Evolutionary conservation across 2,329 filamentous ascomycete genomes (phyloP).

Genomic region (Didymella exigua): DNA sequence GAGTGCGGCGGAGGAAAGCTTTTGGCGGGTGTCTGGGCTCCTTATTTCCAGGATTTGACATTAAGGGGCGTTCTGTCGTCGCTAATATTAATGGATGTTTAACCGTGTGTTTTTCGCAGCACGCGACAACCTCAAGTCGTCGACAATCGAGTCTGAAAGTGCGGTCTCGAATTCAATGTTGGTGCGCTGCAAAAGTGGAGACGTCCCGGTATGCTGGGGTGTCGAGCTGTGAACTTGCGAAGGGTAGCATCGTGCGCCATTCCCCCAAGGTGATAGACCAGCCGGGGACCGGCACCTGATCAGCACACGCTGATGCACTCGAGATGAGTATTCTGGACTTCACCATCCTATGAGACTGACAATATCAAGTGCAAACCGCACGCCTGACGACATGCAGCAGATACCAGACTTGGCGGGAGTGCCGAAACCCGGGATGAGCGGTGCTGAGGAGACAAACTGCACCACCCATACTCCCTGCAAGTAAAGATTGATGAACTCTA

Average conservation of each 20-base stretch:
- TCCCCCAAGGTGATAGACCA: conserved; percentile 11
- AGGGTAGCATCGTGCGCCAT: conserved; percentile 6
- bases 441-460: neutral
- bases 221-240: conserved; percentile 5
- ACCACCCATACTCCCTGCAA: neutral
- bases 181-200: conserved; percentile 9
- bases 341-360: neutral
- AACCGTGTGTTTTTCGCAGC: neutral
- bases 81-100: neutral
- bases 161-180: neutral
- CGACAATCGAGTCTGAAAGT: neutral
- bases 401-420: neutral
- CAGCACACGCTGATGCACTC: neutral
- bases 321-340: neutral
- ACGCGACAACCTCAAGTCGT: neutral
- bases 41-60: conserved; percentile 22
- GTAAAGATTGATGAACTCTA: neutral
- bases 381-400: neutral
- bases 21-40: conserved; percentile 28
- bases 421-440: neutral
- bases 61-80: neutral
- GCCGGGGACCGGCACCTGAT: conserved; percentile 7
- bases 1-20: conserved; percentile 28
- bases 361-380: neutral
- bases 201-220: conserved; percentile 8